A percentile compares a stretch with the other conserved stretches of the same genome.
phyloP scores from a whole-genome alignment of 2,329 filamentous ascomycete genomes.

The Epichloe brachyelytri region DNA sequence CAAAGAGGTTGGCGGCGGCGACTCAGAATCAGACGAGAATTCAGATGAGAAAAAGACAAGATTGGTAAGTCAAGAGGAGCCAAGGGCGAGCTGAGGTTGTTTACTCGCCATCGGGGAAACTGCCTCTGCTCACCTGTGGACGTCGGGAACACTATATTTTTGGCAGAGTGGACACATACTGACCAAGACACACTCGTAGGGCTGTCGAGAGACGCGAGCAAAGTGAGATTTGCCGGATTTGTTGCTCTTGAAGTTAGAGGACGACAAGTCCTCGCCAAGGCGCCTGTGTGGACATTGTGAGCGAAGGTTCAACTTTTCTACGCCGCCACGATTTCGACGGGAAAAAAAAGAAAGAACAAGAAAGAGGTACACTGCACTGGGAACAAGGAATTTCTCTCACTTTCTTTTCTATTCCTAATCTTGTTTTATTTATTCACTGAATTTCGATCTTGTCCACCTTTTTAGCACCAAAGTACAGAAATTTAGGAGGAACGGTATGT shows the following conservation, averaged over 20 bases:
- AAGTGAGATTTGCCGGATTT: constrained; percentile 65
- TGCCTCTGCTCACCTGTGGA: neutral
- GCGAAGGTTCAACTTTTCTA: neutral
- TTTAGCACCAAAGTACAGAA: neutral
- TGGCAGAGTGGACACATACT: constrained; percentile 19
- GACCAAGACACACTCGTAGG: constrained; percentile 25
- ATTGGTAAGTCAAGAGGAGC: constrained; percentile 27
- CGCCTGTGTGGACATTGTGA: constrained; percentile 54
- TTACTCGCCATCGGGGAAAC: neutral
- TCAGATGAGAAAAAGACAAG: constrained; percentile 24
- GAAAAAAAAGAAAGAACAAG: neutral
- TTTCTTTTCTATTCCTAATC: neutral
- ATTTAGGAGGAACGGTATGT: neutral
- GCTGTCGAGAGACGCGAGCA: constrained; percentile 34
- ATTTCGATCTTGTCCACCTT: neutral
- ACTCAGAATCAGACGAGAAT: constrained; percentile 19
- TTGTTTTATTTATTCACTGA: neutral
- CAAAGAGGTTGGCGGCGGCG: constrained; percentile 24
- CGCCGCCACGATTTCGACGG: neutral
- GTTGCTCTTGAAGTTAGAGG: constrained; percentile 62
- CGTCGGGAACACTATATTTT: neutral
- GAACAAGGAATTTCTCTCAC: neutral
- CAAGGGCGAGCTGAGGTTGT: constrained; percentile 37
- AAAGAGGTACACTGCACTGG: neutral
- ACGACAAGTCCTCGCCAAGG: constrained; percentile 61